Conservation (phyloP, 2,329 filamentous ascomycete species). For the Monosporascus sp. region DNA sequence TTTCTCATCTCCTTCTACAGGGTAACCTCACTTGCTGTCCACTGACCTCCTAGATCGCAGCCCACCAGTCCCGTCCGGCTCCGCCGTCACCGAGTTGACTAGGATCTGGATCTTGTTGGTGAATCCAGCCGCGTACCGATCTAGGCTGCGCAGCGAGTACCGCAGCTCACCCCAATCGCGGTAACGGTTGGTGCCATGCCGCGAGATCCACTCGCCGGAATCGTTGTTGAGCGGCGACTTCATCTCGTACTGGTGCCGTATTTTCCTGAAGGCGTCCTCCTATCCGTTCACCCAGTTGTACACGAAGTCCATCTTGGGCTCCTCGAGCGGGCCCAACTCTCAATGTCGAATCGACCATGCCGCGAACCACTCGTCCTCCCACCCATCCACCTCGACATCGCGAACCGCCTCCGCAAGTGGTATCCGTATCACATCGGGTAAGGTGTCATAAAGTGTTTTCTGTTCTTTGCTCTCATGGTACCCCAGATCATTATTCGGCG, state of each 20-base stretch:
- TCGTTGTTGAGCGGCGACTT: slow-evolving; percentile 35
- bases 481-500: neutral
- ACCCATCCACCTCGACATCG: neutral
- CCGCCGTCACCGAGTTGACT: slow-evolving; percentile 31
- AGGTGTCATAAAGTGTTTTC: neutral
- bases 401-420: neutral
- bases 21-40: no score
- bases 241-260: slow-evolving; percentile 32
- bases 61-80: neutral
- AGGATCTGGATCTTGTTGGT: slow-evolving; percentile 38
- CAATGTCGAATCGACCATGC: slow-evolving; percentile 26
- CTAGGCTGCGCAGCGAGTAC: slow-evolving; percentile 37
- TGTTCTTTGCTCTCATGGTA: neutral
- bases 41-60: no score
- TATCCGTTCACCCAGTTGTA: slow-evolving; percentile 41
- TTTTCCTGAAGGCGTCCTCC: slow-evolving; percentile 30
- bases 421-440: neutral
- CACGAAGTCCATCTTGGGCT: slow-evolving; percentile 39
- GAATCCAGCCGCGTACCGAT: slow-evolving; percentile 34
- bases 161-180: slow-evolving; percentile 40
- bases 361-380: slow-evolving; percentile 38
- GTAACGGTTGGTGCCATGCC: slow-evolving; percentile 37
- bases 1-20: no score
- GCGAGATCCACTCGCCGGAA: slow-evolving; percentile 34
- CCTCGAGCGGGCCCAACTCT: slow-evolving; percentile 24